These are phyloP conservation scores for Saxophila tyrrhenica DNA, from an alignment of 495 filamentous ascomycete species.

Conservation along the genomic window DNA sequence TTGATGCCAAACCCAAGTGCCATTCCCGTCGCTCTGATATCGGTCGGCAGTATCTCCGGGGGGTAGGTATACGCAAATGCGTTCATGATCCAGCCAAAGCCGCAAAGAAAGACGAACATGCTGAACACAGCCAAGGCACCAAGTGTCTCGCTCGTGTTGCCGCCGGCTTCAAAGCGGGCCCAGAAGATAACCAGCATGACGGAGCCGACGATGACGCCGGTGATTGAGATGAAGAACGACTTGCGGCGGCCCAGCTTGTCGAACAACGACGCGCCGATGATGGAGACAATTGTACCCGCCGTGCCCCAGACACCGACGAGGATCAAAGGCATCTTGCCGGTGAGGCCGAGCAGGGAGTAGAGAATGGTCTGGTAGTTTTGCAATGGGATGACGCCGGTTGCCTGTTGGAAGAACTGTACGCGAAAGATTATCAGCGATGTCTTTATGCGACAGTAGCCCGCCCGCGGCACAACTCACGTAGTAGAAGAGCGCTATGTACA, in stretches of 20 bases:
- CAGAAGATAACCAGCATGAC: neutral
- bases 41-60: neutral
- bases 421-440: too few relatives aligned
- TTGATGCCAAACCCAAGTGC: neutral
- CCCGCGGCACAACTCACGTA: too few relatives aligned
- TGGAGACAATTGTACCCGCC: neutral
- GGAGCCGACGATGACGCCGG: neutral
- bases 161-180: neutral
- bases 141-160: neutral
- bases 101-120: neutral
- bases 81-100: neutral
- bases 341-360: neutral
- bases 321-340: neutral
- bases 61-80: neutral
- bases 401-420: neutral
- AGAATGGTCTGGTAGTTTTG: neutral
- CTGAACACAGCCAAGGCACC: neutral
- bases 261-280: neutral
- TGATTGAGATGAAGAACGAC: neutral
- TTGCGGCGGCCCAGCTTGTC: neutral
- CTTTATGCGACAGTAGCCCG: too few relatives aligned
- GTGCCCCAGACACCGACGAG: neutral
- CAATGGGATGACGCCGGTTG: neutral
- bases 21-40: neutral
- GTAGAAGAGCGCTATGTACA: neutral